Percentiles rank a stretch among this genome's conserved stretches.
Conservation (phyloP, 768 basidiomycete genomes). For the Leccinum imitatum region DNA sequence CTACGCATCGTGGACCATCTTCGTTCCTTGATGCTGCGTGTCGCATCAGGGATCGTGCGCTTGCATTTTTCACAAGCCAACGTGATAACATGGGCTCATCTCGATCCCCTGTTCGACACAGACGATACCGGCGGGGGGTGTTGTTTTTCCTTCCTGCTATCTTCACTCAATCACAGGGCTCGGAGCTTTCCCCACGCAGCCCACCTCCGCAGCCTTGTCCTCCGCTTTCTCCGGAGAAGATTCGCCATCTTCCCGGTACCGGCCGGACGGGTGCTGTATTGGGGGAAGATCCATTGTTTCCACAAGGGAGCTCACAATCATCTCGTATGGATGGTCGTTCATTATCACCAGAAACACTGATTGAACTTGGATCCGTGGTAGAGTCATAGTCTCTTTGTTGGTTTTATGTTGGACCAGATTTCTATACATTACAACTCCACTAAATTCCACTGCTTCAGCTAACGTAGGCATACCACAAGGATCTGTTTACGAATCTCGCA, state of each 20-base stretch:
- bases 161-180: slow-evolving; percentile 49
- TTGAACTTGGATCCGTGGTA: slow-evolving; percentile 28
- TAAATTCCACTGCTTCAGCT: slow-evolving; percentile 35
- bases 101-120: slow-evolving; percentile 48
- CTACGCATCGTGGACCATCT: slow-evolving; percentile 35
- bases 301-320: slow-evolving; percentile 32
- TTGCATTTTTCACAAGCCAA: slow-evolving; percentile 44
- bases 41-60: slow-evolving; percentile 55
- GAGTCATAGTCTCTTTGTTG: slow-evolving; percentile 22
- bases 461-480: slow-evolving; percentile 14
- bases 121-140: slow-evolving; percentile 56
- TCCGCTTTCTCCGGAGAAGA: slow-evolving; percentile 46
- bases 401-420: slow-evolving; percentile 9
- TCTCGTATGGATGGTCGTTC: slow-evolving; percentile 28
- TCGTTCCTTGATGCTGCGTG: slow-evolving; percentile 54
- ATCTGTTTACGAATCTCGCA: slow-evolving; percentile 14
- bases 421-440: slow-evolving; percentile 25
- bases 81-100: slow-evolving; percentile 37
- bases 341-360: slow-evolving; percentile 29
- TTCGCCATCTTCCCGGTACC: slow-evolving; percentile 36
- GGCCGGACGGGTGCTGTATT: slow-evolving; percentile 31
- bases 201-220: slow-evolving; percentile 30
- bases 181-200: slow-evolving; percentile 32
- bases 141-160: slow-evolving; percentile 83
- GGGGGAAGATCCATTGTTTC: slow-evolving; percentile 22